Percentiles rank a stretch among this genome's conserved stretches.
These are phyloP conservation scores for Pythium chondricola DNA, from an alignment of 352 stramenopile species.

Conservation along the genomic window DNA sequence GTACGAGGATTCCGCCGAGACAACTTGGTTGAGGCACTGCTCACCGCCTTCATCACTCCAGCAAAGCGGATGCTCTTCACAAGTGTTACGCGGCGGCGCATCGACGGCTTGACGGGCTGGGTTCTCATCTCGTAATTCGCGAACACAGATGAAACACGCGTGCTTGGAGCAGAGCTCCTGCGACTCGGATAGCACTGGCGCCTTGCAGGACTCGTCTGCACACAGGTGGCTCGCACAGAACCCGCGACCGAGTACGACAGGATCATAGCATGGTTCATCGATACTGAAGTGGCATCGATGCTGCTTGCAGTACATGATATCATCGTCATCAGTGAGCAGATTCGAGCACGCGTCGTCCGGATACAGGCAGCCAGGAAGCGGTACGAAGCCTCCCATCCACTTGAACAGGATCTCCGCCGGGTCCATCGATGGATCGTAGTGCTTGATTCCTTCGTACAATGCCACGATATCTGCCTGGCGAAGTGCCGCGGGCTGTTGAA, in stretches of 20 bases:
- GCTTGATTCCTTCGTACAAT: constrained; percentile 43
- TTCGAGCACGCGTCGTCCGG: constrained; percentile 23
- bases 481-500: constrained; percentile 13
- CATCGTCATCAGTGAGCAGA: constrained; percentile 19
- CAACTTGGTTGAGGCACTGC: constrained; percentile 34
- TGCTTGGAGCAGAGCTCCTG: constrained; percentile 46
- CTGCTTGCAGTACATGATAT: constrained; percentile 17
- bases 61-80: constrained; percentile 42
- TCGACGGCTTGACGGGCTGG: constrained; percentile 23
- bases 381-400: constrained; percentile 52
- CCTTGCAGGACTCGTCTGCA: constrained; percentile 28
- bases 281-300: constrained; percentile 20
- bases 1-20: constrained; percentile 25
- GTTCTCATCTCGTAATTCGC: neutral
- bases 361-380: constrained; percentile 31
- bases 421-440: constrained; percentile 50
- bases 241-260: constrained; percentile 20
- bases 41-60: constrained; percentile 23
- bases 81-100: constrained; percentile 46
- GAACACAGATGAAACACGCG: constrained; percentile 54
- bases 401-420: constrained; percentile 47
- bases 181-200: constrained; percentile 16
- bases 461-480: constrained; percentile 22
- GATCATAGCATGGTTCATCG: constrained; percentile 20
- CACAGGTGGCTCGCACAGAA: constrained; percentile 51